Percentiles rank a stretch among this genome's conserved stretches.
Evolutionary conservation across 441 rosid species (phyloP).

Genomic region (Pelargonium australe): DNA sequence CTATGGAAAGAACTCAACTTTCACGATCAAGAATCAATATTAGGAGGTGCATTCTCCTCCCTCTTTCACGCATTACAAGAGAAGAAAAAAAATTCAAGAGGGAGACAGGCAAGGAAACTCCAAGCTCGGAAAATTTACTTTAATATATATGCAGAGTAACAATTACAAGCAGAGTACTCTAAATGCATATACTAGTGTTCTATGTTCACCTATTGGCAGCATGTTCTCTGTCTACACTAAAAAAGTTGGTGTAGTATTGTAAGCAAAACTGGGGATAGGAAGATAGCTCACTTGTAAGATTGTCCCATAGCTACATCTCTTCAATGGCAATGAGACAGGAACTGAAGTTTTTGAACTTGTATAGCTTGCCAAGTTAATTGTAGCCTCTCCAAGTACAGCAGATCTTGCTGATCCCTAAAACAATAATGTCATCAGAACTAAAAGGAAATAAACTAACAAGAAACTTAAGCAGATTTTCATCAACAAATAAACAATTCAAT

Average conservation of each 20-base stretch:
- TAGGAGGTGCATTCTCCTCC: neutral
- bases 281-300: conserved; percentile 39
- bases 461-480: neutral
- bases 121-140: neutral
- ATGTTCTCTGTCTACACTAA: neutral
- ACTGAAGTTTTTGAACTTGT: conserved; percentile 30
- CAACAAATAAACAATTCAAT: neutral
- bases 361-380: conserved; percentile 39
- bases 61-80: neutral
- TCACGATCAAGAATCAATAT: conserved; percentile 1
- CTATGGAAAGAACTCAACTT: neutral
- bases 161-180: neutral
- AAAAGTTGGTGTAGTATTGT: neutral
- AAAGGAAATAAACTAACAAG: neutral
- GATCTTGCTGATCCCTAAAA: conserved; percentile 54
- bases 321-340: conserved; percentile 50
- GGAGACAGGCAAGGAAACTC: neutral
- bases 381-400: conserved; percentile 56
- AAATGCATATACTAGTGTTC: neutral
- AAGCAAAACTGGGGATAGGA: neutral
- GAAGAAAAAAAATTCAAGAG: neutral
- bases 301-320: conserved; percentile 48
- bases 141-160: conserved; percentile 4
- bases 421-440: conserved; percentile 12
- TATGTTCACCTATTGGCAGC: neutral